Base-by-base conservation (phyloP, 139 green algal genomes). In the Spirogloea muscicola region DNA sequence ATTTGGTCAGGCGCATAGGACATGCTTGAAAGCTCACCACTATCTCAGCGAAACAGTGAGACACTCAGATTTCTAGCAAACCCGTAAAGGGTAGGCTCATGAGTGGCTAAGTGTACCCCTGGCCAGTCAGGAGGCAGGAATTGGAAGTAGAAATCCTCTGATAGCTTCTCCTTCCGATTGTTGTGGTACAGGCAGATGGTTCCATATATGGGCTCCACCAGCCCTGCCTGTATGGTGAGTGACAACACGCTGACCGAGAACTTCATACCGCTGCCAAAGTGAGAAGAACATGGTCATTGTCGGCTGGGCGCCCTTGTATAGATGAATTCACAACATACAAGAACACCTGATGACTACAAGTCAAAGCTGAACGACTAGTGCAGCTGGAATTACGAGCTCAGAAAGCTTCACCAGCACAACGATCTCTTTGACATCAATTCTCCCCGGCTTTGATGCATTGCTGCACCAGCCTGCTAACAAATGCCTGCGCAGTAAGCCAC, bases 131-230 rank as follows among this genome's bases (percentile, higher is more conserved):
- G 59, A 79, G 69, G 69, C 31, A 77, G 69, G 61, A 64, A 77
- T 59, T 77, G 69, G 48, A 77, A 77, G 3, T 77, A 40, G 63
- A 77, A 77, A 9, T 77, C 69, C 69, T 77, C 69, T 48, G 69
- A 77, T 1, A 77, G n/a, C 61, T 77, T 77, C 61, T 77, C 69
- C 59, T 77, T 77, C 21, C 38, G 21, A 27, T 77, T 59, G 25
- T 25, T 79, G 40, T 77, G 69, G 41, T 77, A 77, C 36, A 77
- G 27, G 39, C 59, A 77, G 21, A 77, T 79, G 61, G 69, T 77
- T 25, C 69, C 69, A 70, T 77, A 77, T 29, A 77, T 58, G 34
- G 69, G 69, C 59, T 77, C 69, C 61, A 61, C 59, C 18, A 72
- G 48, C 2, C 69, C 69, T 10, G 69, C 61, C 1, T 40, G 48